Base-by-base conservation (phyloP, 2,329 filamentous ascomycete species). In the Fusarium vanettenii region DNA sequence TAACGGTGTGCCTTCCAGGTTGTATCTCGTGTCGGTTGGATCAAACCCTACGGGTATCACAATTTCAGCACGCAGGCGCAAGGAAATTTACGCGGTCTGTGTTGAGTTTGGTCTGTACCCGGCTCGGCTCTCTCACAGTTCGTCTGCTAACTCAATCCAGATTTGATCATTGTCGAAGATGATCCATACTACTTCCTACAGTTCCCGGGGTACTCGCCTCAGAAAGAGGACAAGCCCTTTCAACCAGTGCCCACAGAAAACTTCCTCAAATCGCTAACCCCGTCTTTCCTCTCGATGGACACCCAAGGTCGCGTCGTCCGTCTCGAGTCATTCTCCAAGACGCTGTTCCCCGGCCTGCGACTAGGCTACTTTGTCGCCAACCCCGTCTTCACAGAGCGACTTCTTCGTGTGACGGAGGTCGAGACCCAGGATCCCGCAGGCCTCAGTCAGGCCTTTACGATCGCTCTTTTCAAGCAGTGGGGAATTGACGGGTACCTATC, bases 131-230 rank as follows among this genome's bases (percentile, higher is more conserved):
- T 2, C 39, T 33, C 5, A 10, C 8, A 22, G n/a, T 8, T 11
- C 9, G 4, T n/a, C 2, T 56, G 3, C 8, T 57, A 25, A 35
- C 20, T 11, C 2, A 3, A 22, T 14, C 2, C 7, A 57, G 52
- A 57, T 14, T 16, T 57, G 11, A 16, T 73, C 18, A 66, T 76
- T 18, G 61, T 76, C 6, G 73, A 76, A 45, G 73, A 76, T 45
- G 73, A 76, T 9, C 76, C 76, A 1, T 80, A 80, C 45, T 80
- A 77, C 31, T 80, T 78, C 20, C 65, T 80, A 4, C 76, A 80
- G 27, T 80, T 78, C 22, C 77, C 76, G 0, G 25, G 60, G 11
- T 78, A 31, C n/a, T 22, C 25, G 16, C 39, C 14, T 16, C n/a
- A 29, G 18, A 18, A 7, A 7, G 35, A 48, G 1, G 41, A 55